Evolutionary conservation across 1,139 yeast species (phyloP).

Genomic region (Hemisphaericaspora lyxosophila): DNA sequence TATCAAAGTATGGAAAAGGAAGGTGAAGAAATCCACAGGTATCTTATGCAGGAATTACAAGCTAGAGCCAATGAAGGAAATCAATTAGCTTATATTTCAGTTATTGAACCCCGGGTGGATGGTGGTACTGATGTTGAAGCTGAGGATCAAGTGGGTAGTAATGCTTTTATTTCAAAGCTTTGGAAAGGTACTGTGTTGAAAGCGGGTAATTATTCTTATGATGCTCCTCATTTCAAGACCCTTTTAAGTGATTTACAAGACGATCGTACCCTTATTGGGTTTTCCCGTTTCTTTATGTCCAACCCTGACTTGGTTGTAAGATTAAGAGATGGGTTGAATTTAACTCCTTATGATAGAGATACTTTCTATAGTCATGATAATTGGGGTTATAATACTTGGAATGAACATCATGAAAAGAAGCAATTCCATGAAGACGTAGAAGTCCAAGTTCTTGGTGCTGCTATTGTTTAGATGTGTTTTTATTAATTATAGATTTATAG

Average conservation of each 20-base stretch:
- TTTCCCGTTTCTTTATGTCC: constrained; percentile 45
- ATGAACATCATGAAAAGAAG: too few species aligned
- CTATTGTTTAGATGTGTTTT: too few species aligned
- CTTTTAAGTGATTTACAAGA: constrained; percentile 22
- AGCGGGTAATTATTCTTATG: constrained; percentile 39
- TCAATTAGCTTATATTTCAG: constrained; percentile 46
- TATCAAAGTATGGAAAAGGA: constrained; percentile 36
- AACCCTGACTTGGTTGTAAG: constrained; percentile 52
- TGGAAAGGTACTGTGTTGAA: too few species aligned
- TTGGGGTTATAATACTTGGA: too few species aligned
- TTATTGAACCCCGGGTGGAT: constrained; percentile 42
- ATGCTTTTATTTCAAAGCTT: too few species aligned
- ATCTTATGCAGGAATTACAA: constrained; percentile 33
- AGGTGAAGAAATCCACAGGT: constrained; percentile 31
- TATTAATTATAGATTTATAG: too few species aligned
- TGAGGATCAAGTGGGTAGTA: too few species aligned
- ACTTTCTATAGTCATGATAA: too few species aligned
- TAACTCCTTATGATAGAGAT: constrained; percentile 29
- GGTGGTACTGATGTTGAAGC: constrained; percentile 7
- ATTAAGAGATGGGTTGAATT: constrained; percentile 39
- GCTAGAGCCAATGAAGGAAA: constrained; percentile 35
- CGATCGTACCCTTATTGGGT: constrained; percentile 39
- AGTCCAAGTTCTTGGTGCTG: too few species aligned
- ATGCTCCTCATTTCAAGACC: constrained; percentile 16
- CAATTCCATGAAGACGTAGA: too few species aligned